A percentile compares a stretch with the other conserved stretches of the same genome.
These are phyloP conservation scores for Trypanosoma conorhini DNA, from an alignment of 208 protist species.

Conservation along the genomic window DNA sequence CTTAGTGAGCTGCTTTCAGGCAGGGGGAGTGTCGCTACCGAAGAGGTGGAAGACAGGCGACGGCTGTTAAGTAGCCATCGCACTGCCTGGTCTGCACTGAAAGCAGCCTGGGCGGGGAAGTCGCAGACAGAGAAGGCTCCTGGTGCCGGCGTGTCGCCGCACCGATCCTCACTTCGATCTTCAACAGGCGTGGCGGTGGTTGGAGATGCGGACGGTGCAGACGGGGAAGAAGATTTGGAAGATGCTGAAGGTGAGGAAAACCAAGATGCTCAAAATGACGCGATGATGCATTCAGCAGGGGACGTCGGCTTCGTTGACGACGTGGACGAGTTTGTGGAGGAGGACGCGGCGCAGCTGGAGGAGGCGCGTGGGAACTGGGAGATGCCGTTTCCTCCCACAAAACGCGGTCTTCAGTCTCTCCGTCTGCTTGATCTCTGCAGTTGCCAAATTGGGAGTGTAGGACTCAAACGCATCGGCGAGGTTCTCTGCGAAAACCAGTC, in stretches of 20 bases:
- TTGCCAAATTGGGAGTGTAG: constrained; percentile 58
- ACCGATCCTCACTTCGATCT: neutral
- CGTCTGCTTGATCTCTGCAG: constrained; percentile 68
- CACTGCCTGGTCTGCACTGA: neutral
- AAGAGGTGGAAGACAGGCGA: constrained; percentile 35
- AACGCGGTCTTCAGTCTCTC: constrained; percentile 62
- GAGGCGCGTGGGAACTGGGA: constrained; percentile 28
- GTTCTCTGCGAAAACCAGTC: constrained; percentile 52
- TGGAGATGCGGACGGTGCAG: constrained; percentile 20
- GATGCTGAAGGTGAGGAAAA: constrained; percentile 16
- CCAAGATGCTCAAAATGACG: constrained; percentile 6
- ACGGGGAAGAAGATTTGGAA: constrained; percentile 24
- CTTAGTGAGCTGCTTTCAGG: constrained; percentile 27
- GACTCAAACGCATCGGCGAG: constrained; percentile 49
- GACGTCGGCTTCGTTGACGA: constrained; percentile 23
- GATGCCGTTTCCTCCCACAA: constrained; percentile 32
- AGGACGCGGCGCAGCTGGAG: constrained; percentile 25
- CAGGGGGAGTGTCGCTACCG: constrained; percentile 18
- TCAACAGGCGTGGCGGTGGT: constrained; percentile 3
- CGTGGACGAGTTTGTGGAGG: constrained; percentile 23
- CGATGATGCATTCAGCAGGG: constrained; percentile 25
- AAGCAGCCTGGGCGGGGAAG: neutral
- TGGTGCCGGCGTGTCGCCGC: neutral
- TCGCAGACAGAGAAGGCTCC: neutral
- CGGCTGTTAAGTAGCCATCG: constrained; percentile 21